phyloP scores from a whole-genome alignment of 768 basidiomycete species.

The Naganishia randhawae region DNA sequence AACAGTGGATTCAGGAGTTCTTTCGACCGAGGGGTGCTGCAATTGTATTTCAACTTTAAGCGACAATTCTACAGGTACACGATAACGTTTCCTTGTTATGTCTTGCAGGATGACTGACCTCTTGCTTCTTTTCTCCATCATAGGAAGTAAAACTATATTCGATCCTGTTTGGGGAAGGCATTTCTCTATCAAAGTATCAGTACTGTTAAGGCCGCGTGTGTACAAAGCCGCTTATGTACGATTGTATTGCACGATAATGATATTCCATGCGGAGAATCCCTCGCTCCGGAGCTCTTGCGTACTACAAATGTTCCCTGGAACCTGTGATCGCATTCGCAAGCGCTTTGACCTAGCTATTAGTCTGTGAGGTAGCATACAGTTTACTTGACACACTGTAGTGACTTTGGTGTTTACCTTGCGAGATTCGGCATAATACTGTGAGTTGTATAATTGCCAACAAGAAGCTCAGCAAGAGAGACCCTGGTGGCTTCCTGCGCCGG shows the following conservation, averaged over 20 bases:
- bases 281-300: background rate
- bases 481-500: too few relatives aligned
- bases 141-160: constrained; percentile 13
- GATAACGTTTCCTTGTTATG: background rate
- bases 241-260: background rate
- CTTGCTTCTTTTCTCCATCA: background rate
- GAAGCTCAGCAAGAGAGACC: too few relatives aligned
- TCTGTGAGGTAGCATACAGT: too few relatives aligned
- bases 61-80: constrained; percentile 31
- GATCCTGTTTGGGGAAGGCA: background rate
- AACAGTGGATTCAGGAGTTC: constrained; percentile 88
- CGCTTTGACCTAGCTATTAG: too few relatives aligned
- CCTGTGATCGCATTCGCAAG: too few relatives aligned
- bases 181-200: background rate
- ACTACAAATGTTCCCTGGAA: too few relatives aligned
- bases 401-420: too few relatives aligned
- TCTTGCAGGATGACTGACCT: background rate
- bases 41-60: constrained; percentile 88
- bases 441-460: too few relatives aligned
- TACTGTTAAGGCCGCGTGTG: background rate
- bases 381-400: too few relatives aligned
- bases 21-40: constrained; percentile 93
- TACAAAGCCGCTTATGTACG: too few relatives aligned
- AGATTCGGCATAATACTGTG: too few relatives aligned
- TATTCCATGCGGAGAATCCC: background rate